These are phyloP conservation scores for Bruguiera hainesii DNA, from an alignment of 441 rosid genomes.

Conservation along the genomic window DNA sequence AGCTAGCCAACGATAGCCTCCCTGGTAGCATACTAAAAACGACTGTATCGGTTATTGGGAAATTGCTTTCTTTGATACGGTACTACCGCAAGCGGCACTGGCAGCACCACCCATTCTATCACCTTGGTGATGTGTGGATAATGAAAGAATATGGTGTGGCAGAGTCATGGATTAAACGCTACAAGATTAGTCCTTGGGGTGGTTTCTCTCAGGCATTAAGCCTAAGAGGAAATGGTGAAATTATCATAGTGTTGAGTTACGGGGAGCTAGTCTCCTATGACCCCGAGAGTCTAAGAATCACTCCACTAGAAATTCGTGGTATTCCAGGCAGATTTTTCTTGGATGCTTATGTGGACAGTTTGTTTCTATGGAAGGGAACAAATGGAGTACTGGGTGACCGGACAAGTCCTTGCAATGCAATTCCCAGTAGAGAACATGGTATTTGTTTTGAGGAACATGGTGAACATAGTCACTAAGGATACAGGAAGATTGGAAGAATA, in stretches of 20 bases:
- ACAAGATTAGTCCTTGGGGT: constrained; percentile 7
- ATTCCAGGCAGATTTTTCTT: background rate
- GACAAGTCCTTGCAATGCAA: background rate
- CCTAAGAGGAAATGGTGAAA: constrained; percentile 10
- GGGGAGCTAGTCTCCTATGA: constrained; percentile 11
- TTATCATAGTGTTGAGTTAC: constrained; percentile 9
- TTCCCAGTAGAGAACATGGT: background rate
- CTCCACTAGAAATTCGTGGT: constrained; percentile 5
- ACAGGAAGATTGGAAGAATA: background rate
- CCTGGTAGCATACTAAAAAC: background rate
- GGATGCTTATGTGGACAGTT: constrained; percentile 20
- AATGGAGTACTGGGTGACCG: background rate
- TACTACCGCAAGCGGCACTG: background rate
- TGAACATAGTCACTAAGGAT: background rate
- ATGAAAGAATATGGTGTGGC: constrained; percentile 24
- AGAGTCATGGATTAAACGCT: constrained; percentile 24
- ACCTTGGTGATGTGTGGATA: constrained; percentile 24
- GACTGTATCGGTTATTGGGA: background rate
- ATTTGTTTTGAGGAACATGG: background rate
- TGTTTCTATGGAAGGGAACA: constrained; percentile 8
- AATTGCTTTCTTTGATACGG: constrained; percentile 16
- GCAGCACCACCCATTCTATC: background rate
- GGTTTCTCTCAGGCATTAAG: constrained; percentile 17
- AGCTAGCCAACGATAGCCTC: background rate
- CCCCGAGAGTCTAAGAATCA: background rate